Evolutionary conservation across 139 green algal genomes (phyloP).

Genomic region (Choricystis sp.): DNA sequence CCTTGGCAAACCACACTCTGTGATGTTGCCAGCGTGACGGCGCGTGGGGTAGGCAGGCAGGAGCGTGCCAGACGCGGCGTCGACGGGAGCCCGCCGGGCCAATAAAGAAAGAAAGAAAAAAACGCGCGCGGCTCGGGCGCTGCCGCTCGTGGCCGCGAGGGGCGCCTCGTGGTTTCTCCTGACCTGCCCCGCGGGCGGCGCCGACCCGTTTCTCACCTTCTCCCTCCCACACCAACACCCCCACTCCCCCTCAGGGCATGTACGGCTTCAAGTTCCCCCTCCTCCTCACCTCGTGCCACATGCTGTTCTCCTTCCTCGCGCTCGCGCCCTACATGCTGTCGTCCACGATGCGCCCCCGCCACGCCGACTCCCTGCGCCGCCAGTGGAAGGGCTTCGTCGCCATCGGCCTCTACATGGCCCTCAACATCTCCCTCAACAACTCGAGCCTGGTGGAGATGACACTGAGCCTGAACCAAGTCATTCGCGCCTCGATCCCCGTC

Average conservation of each 20-base stretch:
- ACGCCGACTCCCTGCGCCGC: slow-evolving; percentile 23
- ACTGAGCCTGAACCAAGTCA: slow-evolving; percentile 45
- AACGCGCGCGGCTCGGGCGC: no score
- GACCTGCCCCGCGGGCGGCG: neutral
- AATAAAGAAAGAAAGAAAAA: no score
- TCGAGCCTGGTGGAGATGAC: slow-evolving; percentile 26
- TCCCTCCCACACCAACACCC: neutral
- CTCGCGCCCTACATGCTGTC: slow-evolving; percentile 26
- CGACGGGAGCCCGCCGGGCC: no score
- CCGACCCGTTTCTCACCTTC: neutral
- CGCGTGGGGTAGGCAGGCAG: no score
- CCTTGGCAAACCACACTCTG: no score
- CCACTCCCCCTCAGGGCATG: slow-evolving; percentile 12
- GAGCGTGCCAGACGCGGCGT: no score
- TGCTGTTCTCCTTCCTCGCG: slow-evolving; percentile 30
- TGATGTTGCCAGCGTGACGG: no score
- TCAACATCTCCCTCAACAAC: slow-evolving; percentile 48
- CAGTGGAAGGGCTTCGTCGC: slow-evolving; percentile 28
- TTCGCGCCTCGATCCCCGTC: slow-evolving; percentile 34
- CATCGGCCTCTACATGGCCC: slow-evolving; percentile 37
- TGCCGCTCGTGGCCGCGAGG: no score
- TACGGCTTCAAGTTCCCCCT: slow-evolving; percentile 41
- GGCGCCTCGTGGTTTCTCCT: no score
- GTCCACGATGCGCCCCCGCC: slow-evolving; percentile 9
- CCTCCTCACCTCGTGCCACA: slow-evolving; percentile 36